Evolutionary conservation across 2,329 filamentous ascomycete species (phyloP), one percentile per base, ranked within the genome.

Genomic region (Ophiostoma pallidulum): DNA sequence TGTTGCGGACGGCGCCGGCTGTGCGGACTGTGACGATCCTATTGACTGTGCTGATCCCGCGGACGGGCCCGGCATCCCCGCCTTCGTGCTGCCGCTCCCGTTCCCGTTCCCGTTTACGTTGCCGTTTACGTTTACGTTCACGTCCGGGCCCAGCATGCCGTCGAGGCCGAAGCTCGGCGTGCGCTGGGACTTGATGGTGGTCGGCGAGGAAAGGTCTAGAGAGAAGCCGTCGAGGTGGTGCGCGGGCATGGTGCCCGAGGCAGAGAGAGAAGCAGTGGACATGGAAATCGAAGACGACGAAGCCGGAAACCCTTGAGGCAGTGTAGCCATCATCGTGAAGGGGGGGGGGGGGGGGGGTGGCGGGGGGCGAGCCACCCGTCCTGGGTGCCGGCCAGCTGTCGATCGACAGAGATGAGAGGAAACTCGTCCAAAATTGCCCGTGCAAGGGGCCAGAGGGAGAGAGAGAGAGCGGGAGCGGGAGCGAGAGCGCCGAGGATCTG

Each of bases 91-190:
- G 19, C 4, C n/a, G 26, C 2, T 14, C 16, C 6, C 13, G 32
- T 13, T 40, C 13, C 5, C 10, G 22, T 8, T 37, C 20, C 13
- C 22, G 13, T 6, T 20, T 28, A 3, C 10, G 29, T 20, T 20
- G 18, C 8, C 19, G 14, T 14, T 31, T 12, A 5, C 24, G 19
- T 14, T 41, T 13, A 36, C 16, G 18, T 14, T 44, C 1, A 28
- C 38, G 41, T 44, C 47, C 8, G 41, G 68, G 32, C 69, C 69
- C 14, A 78, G 60, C 53, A 77, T 75, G 19, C 70, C 70, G 55
- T 78, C 75, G 47, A 74, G 69, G 55, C 73, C 73, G 58, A 78
- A 75, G 55, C 65, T 71, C 22, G 67, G 60, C 8, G 72, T 67
- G 20, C 72, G 69, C 53, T 69, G 67, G 20, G 65, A 63, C 56